These are phyloP conservation scores for Wickerhamomyces rabaulensis DNA, from an alignment of 805 yeast species.

Conservation along the genomic window DNA sequence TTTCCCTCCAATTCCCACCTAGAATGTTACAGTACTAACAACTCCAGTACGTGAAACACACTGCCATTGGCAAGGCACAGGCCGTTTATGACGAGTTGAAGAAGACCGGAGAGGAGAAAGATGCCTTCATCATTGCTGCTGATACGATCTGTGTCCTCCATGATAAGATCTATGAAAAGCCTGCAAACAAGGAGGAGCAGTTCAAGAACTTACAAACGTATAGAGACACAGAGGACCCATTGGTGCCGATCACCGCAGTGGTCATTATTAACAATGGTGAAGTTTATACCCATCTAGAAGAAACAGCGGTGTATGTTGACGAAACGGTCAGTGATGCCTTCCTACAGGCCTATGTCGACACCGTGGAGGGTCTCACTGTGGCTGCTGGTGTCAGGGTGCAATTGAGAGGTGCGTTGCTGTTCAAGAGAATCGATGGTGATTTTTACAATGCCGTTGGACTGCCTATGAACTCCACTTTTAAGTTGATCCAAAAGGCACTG, in stretches of 20 bases:
- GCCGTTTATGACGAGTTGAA: constrained; percentile 48
- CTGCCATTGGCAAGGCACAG: constrained; percentile 63
- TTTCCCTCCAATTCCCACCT: not conserved
- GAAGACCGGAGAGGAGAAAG: constrained; percentile 2
- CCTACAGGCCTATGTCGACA: constrained; percentile 54
- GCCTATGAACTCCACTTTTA: constrained; percentile 59
- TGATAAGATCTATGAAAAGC: constrained; percentile 73
- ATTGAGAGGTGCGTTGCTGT: constrained; percentile 61
- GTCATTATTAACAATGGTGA: constrained; percentile 31
- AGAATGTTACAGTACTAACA: no score
- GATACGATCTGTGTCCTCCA: constrained; percentile 71
- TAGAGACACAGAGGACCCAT: constrained; percentile 38
- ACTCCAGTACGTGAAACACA: constrained; percentile 54
- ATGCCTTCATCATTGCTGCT: constrained; percentile 49
- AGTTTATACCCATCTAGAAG: constrained; percentile 32
- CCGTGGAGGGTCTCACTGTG: constrained; percentile 72
- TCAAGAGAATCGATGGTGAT: constrained; percentile 69
- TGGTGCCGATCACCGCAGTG: constrained; percentile 51
- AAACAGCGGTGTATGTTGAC: constrained; percentile 38
- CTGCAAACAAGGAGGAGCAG: constrained; percentile 48
- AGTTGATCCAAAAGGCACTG: constrained; percentile 30
- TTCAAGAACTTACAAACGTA: constrained; percentile 43
- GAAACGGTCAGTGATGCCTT: constrained; percentile 45
- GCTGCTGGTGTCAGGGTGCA: constrained; percentile 95
- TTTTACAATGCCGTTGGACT: constrained; percentile 83